phyloP scores from a whole-genome alignment of 148 eudicot species.

The Polygonum aviculare region DNA sequence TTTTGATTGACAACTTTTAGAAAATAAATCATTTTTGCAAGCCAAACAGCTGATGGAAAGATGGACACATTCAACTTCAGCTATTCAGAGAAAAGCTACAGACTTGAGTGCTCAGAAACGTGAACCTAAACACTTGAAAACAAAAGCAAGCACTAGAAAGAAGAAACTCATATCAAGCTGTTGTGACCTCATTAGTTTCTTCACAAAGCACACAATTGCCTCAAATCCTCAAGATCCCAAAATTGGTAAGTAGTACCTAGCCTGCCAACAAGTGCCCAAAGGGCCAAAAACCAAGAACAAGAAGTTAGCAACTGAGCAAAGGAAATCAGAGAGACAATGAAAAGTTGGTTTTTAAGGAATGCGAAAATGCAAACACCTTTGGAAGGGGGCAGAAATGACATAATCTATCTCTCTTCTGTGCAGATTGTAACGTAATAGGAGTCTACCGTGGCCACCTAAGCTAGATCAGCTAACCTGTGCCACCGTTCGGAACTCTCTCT shows the following conservation, averaged over 20 bases:
- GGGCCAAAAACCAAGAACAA: neutral
- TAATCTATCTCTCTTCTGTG: neutral
- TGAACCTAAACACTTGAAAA: neutral
- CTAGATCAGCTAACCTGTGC: constrained; percentile 15
- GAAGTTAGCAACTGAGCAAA: neutral
- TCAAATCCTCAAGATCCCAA: neutral
- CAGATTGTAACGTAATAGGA: neutral
- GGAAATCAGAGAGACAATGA: neutral
- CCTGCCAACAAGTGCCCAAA: no score
- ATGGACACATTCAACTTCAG: neutral
- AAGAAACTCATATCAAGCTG: neutral
- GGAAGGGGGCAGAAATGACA: neutral
- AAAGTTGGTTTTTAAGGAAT: neutral
- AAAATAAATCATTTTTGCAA: neutral
- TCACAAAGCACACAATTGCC: neutral
- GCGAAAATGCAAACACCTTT: neutral
- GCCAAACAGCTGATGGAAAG: neutral
- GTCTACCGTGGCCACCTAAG: neutral
- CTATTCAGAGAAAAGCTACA: no score
- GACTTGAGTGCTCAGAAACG: neutral
- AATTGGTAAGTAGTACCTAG: neutral
- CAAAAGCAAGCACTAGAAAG: constrained; percentile 1
- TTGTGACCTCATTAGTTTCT: neutral
- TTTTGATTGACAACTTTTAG: neutral
- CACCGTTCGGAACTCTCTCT: constrained; percentile 56